These are phyloP conservation scores for Thymus quinquecostatus DNA, from an alignment of 257 asterid species.

Conservation along the genomic window DNA sequence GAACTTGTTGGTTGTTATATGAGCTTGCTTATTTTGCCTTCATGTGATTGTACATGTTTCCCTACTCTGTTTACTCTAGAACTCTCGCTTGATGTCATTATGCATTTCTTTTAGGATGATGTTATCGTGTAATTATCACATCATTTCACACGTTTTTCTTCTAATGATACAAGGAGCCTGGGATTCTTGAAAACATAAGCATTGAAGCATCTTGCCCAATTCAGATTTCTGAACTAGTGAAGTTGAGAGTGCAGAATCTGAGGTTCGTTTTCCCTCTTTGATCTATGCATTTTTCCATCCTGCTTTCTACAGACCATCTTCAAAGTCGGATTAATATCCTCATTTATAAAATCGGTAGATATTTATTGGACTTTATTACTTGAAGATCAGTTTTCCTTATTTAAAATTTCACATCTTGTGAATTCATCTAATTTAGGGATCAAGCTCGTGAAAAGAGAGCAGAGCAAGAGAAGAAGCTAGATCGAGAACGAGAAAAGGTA, in stretches of 20 bases:
- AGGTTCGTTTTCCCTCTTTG: slow-evolving; percentile 46
- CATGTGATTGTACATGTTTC: not conserved
- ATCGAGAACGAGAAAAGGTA: slow-evolving; percentile 75
- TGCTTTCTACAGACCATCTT: not conserved
- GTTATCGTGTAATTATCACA: not conserved
- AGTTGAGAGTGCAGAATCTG: slow-evolving; percentile 54
- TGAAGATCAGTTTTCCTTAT: not conserved
- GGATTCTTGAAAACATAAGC: slow-evolving; percentile 48
- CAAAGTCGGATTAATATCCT: not conserved
- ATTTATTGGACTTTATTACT: not conserved
- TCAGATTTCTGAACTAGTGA: slow-evolving; percentile 57
- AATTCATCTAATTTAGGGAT: slow-evolving; percentile 44
- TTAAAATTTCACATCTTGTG: slow-evolving; percentile 31
- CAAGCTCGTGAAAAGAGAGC: slow-evolving; percentile 46
- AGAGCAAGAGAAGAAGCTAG: slow-evolving; percentile 53
- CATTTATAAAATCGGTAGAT: not conserved
- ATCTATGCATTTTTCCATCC: not conserved
- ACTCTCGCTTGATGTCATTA: not conserved
- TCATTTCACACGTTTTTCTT: slow-evolving; percentile 27
- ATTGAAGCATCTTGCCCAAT: slow-evolving; percentile 45
- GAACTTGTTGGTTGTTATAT: not conserved
- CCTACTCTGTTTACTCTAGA: not conserved
- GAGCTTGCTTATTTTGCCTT: not conserved
- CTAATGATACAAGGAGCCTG: slow-evolving; percentile 32
- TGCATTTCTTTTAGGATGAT: not conserved